Base-by-base conservation (phyloP, 2,329 filamentous ascomycete genomes). In the Aspergillus sp. region DNA sequence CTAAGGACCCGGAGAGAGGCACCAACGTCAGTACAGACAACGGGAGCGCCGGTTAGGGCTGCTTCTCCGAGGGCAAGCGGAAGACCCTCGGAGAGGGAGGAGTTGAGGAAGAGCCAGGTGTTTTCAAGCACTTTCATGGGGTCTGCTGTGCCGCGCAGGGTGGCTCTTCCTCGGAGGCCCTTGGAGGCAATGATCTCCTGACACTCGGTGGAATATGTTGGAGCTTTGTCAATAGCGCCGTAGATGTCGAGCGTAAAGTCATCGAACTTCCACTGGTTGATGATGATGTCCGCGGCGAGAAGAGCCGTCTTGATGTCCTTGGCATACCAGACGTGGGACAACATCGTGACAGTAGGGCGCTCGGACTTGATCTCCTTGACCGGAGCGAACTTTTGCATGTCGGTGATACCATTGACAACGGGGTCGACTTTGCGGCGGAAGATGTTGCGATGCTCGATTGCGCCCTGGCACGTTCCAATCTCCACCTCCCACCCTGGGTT, bases 271-370 rank as follows among this genome's bases (percentile, higher is more conserved):
- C 84, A 89, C 66, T 86, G 81, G 69, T 89, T 88, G 65, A 88
- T 82, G 64, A 89, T 88, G 64, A 89, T 83, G 66, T 89, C 86
- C 1, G 87, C 86, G 7, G 87, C 85, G 5, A 88, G 77, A 25
- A 89, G 81, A 3, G 87, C 86, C 2, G 83, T 88, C 72, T 88
- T 88, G 73, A 89, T 87, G 64, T 89, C 87, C 71, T 89, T 89
- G 56, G 74, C 75, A 68, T 78, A 79, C 75, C 76, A 77, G 25
- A 79, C 73, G 51, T 89, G 86, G 23, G 86, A 89, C 54, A 89
- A 72, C 87, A 89, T 89, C 28, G 86, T 86, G 2, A 88, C 86
- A 0, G 87, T 89, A 3, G 87, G 87, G 23, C 79, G 80, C 61
- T 83, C 79, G 0, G 86, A 84, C 55, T 83, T 83, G 66, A 88